These are phyloP conservation scores for Mytilinidion resinicola DNA, from an alignment of 495 filamentous ascomycete species.

Conservation along the genomic window DNA sequence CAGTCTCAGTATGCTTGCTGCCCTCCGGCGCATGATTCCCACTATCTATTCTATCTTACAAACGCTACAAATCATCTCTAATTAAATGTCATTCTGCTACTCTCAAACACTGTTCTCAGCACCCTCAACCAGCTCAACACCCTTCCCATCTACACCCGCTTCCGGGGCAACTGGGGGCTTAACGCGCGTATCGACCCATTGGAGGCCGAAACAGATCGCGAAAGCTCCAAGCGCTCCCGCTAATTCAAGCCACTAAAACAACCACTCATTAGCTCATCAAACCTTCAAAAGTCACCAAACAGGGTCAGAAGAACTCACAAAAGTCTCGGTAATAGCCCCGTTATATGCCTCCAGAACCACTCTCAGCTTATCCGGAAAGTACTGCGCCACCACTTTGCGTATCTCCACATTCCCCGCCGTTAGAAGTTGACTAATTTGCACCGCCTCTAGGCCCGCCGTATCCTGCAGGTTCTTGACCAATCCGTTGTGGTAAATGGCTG, in stretches of 20 bases:
- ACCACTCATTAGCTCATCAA: background rate
- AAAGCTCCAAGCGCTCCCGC: background rate
- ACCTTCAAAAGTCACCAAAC: background rate
- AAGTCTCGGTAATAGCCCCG: background rate
- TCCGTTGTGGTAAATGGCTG: background rate
- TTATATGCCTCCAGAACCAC: background rate
- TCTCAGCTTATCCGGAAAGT: background rate
- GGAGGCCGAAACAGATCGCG: background rate
- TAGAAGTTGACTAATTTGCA: background rate
- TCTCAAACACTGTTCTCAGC: too few relatives aligned
- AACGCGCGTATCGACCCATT: background rate
- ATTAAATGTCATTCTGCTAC: too few relatives aligned
- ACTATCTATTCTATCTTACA: too few relatives aligned
- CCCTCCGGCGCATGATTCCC: too few relatives aligned
- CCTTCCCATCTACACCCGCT: too few relatives aligned
- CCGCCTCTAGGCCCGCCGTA: background rate
- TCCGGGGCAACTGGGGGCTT: too few relatives aligned
- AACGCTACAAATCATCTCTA: too few relatives aligned
- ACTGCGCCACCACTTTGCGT: background rate
- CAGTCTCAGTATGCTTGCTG: too few relatives aligned
- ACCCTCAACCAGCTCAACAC: too few relatives aligned
- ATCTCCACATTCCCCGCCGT: background rate
- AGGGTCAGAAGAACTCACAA: background rate
- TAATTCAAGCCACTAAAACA: background rate
- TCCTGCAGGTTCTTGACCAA: background rate